phyloP scores from a whole-genome alignment of 305 asterid species.

The Salvia sclarea region DNA sequence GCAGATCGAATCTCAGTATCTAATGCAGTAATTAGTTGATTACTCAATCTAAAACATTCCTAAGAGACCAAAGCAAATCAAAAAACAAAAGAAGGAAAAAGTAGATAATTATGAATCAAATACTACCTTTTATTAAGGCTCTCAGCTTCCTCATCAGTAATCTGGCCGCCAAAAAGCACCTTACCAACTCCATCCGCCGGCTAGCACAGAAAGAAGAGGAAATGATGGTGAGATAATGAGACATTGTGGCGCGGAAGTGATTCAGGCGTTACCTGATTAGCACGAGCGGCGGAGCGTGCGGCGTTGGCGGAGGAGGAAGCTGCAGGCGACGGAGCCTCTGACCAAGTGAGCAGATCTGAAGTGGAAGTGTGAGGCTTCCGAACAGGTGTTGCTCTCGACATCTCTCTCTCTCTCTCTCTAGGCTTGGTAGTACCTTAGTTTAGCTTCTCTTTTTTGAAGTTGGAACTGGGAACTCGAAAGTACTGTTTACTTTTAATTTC shows the following conservation, averaged over 20 bases:
- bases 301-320: slow-evolving; percentile 19
- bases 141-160: slow-evolving; percentile 91
- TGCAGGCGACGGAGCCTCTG: slow-evolving; percentile 27
- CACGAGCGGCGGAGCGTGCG: slow-evolving; percentile 29
- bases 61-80: background rate
- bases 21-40: background rate
- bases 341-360: slow-evolving; percentile 34
- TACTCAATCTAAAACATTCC: background rate
- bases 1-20: background rate
- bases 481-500: background rate
- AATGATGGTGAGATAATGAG: background rate
- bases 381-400: slow-evolving; percentile 35
- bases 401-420: slow-evolving; percentile 24
- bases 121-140: slow-evolving; percentile 63
- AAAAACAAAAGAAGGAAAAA: background rate
- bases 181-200: slow-evolving; percentile 74
- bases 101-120: background rate
- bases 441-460: slow-evolving; percentile 20
- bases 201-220: slow-evolving; percentile 31
- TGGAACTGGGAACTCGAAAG: background rate
- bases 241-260: background rate
- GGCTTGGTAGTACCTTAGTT: background rate
- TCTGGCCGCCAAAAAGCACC: slow-evolving; percentile 85
- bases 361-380: slow-evolving; percentile 32
- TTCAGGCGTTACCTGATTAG: slow-evolving; percentile 18